Evolutionary conservation across 2,329 filamentous ascomycete species (phyloP), one percentile per base, ranked within the genome.

Genomic region (Dothideomycetes sp.): DNA sequence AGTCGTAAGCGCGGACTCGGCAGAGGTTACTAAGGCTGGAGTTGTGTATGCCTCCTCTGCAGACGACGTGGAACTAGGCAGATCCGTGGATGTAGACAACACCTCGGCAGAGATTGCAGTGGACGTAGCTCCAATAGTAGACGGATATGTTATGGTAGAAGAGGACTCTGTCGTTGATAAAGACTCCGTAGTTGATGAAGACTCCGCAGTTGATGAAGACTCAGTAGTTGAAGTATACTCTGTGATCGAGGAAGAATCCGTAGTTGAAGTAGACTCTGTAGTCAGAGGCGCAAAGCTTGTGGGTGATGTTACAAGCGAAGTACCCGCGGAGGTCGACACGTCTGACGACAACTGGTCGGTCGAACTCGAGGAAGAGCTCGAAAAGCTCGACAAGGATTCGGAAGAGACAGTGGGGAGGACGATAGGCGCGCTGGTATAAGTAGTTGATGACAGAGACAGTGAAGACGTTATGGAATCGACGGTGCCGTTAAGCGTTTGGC

Each of bases 401-500:
- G 16, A 5, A 37, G 34, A 29, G 30, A 25, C 19, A 11, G 28
- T 15, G 17, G 36, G 28, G 18, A 39, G 27, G 37, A 40, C 16
- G 37, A 33, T 40, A 8, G 39, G 43, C 10, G 43, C 32, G 34
- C 45, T 45, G 22, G 33, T 33, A n/a, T 33, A 29, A n/a, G 34
- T 22, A 27, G 40, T 43, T n/a, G 24, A 31, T 19, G 45, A 41
- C 15, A 33, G 33, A 28, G 45, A 37, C 27, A 25, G 23, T 24
- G 38, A 35, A 34, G 38, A 33, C 30, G 38, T 41, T 41, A 31
- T 30, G 13, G 38, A 33, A 29, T 33, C 30, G 32, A 30, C 23
- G 9, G 38, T 41, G 31, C 38, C 38, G 37, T 40, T 40, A 24
- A 41, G 36, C 38, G 38, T 33, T 33, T 44, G 41, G 11, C 41